phyloP scores from a whole-genome alignment of 345 rosid species.

The Salix caprea region DNA sequence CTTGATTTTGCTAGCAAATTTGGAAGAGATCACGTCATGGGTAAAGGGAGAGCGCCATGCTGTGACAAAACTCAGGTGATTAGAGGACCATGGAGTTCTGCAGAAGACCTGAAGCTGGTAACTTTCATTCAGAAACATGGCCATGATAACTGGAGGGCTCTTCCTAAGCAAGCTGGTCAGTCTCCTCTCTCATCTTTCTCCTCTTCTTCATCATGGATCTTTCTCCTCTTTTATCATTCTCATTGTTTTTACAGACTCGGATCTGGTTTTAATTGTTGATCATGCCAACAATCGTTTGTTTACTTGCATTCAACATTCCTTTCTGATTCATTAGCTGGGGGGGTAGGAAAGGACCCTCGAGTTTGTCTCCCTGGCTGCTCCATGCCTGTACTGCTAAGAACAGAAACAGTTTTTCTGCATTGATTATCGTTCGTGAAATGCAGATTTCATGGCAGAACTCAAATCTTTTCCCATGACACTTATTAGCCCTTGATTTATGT shows the following conservation, averaged over 20 bases:
- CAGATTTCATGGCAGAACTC: background rate
- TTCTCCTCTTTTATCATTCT: background rate
- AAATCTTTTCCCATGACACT: background rate
- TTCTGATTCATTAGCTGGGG: background rate
- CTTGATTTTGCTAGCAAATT: background rate
- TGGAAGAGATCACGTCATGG: conserved; percentile 35
- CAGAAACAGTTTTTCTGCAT: background rate
- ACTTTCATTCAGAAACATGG: conserved; percentile 77
- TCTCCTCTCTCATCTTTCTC: background rate
- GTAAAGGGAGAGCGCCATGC: conserved; percentile 86
- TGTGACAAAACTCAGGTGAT: conserved; percentile 82
- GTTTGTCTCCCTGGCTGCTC: background rate
- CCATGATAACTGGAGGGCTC: conserved; percentile 89
- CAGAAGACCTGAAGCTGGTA: conserved; percentile 76
- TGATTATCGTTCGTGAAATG: background rate
- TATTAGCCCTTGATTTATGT: background rate
- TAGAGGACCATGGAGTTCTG: conserved; percentile 95
- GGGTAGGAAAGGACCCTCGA: background rate
- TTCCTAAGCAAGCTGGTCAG: conserved; percentile 85
- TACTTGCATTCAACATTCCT: background rate
- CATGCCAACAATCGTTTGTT: background rate
- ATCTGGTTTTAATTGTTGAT: background rate
- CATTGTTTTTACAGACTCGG: background rate
- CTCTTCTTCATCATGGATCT: background rate
- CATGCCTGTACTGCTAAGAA: background rate